These are phyloP conservation scores for Colletotrichum lupini DNA, from an alignment of 2,329 filamentous ascomycete species.

Conservation along the genomic window DNA sequence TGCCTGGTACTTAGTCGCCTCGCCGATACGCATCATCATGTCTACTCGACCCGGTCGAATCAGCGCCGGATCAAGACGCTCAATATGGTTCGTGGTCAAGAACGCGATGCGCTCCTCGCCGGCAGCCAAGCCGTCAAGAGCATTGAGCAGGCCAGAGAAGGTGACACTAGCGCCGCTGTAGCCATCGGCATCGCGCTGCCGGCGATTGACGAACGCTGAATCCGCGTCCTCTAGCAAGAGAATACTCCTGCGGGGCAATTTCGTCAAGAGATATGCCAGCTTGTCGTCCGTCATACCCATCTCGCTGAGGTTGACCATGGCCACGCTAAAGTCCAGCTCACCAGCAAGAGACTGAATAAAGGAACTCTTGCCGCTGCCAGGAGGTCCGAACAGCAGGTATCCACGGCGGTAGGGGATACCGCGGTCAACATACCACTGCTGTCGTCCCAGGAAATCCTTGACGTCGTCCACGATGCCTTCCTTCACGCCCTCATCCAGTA, in stretches of 20 bases:
- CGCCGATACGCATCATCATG: slow-evolving; percentile 89
- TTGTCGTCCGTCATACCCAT: slow-evolving; percentile 90
- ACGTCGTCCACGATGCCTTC: slow-evolving; percentile 85
- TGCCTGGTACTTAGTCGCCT: slow-evolving; percentile 88
- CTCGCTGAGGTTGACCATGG: slow-evolving; percentile 91
- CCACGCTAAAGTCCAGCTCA: slow-evolving; percentile 91
- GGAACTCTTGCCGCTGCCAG: slow-evolving; percentile 92
- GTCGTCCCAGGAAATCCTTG: slow-evolving; percentile 80
- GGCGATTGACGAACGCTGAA: slow-evolving; percentile 87
- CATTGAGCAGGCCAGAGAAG: slow-evolving; percentile 90
- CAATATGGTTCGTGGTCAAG: slow-evolving; percentile 93
- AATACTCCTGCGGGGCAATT: slow-evolving; percentile 84
- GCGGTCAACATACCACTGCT: slow-evolving; percentile 92
- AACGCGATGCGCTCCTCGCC: slow-evolving; percentile 95
- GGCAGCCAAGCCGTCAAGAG: slow-evolving; percentile 90
- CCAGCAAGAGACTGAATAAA: slow-evolving; percentile 96
- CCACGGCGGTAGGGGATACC: slow-evolving; percentile 93
- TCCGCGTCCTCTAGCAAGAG: slow-evolving; percentile 91
- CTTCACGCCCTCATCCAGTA: slow-evolving; percentile 85
- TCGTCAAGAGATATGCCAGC: slow-evolving; percentile 85
- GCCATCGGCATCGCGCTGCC: slow-evolving; percentile 81
- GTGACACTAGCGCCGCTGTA: slow-evolving; percentile 91
- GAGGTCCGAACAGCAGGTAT: slow-evolving; percentile 89
- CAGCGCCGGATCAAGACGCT: slow-evolving; percentile 87
- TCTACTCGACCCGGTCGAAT: slow-evolving; percentile 93